These are phyloP conservation scores for Myxozyma sirexii DNA, from an alignment of 805 yeast species.

Conservation along the genomic window DNA sequence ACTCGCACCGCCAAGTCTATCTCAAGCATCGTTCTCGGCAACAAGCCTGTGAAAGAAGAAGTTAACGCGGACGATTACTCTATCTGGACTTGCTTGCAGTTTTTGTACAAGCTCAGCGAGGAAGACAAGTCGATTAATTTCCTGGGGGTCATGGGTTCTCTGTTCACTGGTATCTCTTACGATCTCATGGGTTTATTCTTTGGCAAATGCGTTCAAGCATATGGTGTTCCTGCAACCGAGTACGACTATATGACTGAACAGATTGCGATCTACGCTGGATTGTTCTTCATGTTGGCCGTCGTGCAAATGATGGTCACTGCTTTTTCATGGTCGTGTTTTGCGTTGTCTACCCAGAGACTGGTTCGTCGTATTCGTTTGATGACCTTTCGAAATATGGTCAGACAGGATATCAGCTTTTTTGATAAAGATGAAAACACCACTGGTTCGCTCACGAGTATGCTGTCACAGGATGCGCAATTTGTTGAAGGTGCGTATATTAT, in stretches of 20 bases:
- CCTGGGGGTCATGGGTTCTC: slow-evolving; percentile 31
- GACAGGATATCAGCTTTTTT: slow-evolving; percentile 40
- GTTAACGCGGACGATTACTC: slow-evolving; percentile 10
- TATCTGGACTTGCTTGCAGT: slow-evolving; percentile 9
- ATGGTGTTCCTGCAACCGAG: slow-evolving; percentile 1
- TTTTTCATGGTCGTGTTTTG: slow-evolving; percentile 10
- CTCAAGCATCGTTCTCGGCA: slow-evolving; percentile 13
- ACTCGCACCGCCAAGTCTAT: slow-evolving; percentile 16
- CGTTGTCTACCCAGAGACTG: slow-evolving; percentile 31
- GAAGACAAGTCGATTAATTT: slow-evolving; percentile 14
- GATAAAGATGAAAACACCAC: slow-evolving; percentile 38
- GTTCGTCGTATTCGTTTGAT: slow-evolving; percentile 36
- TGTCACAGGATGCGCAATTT: slow-evolving; percentile 40
- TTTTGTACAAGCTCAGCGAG: slow-evolving; percentile 13
- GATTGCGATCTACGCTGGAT: slow-evolving; percentile 21
- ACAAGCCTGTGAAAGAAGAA: slow-evolving; percentile 7
- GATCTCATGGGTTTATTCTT: slow-evolving; percentile 39
- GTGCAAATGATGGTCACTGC: slow-evolving; percentile 15
- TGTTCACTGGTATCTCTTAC: slow-evolving; percentile 45
- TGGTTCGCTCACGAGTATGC: slow-evolving; percentile 37
- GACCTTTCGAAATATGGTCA: slow-evolving; percentile 35
- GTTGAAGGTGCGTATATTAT: slow-evolving; percentile 28
- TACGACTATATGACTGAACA: slow-evolving; percentile 34
- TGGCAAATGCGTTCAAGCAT: slow-evolving; percentile 17
- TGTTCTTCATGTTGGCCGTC: slow-evolving; percentile 29